Conservation (phyloP, 495 filamentous ascomycete species). For the Penicillium alfredii region DNA sequence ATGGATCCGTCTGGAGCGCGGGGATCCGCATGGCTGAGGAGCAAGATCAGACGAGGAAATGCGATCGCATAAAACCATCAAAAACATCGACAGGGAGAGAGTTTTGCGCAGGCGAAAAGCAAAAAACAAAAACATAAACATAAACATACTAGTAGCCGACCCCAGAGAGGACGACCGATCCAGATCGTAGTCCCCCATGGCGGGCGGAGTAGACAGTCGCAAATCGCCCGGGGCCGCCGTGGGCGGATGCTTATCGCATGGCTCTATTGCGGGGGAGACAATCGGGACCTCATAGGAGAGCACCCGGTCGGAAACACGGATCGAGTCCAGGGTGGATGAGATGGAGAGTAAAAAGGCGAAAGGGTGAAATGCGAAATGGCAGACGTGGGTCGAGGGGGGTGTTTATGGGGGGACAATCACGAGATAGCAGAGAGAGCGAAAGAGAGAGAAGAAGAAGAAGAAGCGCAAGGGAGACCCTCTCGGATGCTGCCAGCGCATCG, state of each 20-base stretch:
- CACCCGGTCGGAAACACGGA: conserved; percentile 13
- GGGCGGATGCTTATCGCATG: conserved; percentile 27
- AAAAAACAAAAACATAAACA: conserved; percentile 3
- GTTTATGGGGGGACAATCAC: not conserved
- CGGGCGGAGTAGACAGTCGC: conserved; percentile 21
- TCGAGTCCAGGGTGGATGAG: conserved; percentile 18
- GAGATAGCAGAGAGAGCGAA: not conserved
- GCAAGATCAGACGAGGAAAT: conserved; percentile 22
- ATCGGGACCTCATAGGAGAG: conserved; percentile 9
- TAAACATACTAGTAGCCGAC: conserved; percentile 34
- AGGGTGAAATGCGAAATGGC: not conserved
- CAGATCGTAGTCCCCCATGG: conserved; percentile 37
- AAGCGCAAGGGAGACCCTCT: not conserved
- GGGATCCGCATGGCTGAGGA: conserved; percentile 24
- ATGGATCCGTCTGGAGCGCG: conserved; percentile 23
- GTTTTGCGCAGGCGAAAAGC: not conserved
- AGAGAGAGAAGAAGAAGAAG: not conserved
- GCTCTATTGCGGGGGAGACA: conserved; percentile 22
- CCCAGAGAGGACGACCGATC: conserved; percentile 28
- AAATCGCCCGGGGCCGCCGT: conserved; percentile 19
- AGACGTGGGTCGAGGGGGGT: not conserved
- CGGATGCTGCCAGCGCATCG: too few species aligned
- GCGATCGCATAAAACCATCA: too few species aligned
- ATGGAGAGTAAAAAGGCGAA: conserved; percentile 1
- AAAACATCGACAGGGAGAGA: too few species aligned